Base-by-base conservation (phyloP, 208 protist genomes). In the Wallacemonas sp. region DNA sequence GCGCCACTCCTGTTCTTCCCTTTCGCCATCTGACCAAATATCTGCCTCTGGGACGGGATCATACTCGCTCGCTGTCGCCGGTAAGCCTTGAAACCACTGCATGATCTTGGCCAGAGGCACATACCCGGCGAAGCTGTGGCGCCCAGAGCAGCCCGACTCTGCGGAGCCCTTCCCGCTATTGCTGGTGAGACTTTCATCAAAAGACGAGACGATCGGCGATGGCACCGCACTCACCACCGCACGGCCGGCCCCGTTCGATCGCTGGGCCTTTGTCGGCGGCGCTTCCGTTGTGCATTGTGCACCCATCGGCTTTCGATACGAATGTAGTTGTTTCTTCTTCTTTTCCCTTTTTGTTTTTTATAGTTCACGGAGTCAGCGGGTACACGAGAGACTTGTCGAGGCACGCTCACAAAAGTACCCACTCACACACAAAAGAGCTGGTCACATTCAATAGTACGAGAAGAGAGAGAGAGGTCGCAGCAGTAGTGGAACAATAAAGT, bases 21-120 rank as follows among this genome's bases (percentile, higher is more conserved):
- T 52, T 66, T 74, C 70, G 3, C 74, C 72, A 23, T 87, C 70
- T 5, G 75, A 83, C 44, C 68, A 81, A 11, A 82, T 74, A 2
- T 77, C 62, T 1, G 69, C 27, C 48, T 79, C 77, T 24, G 70
- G 65, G 5, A 85, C 68, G 2, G 68, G 73, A 12, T 48, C 14
- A 0, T 79, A 24, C 47, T 41, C 43, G 3, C 4, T 41, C 2
- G 58, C 62, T n/a, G n/a, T n/a, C 46, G 60, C 62, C 16, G 76
- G 52, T 27, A 90, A 33, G 0, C 26, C 39, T 6, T 64, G 54
- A 2, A 70, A 41, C 78, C 83, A 85, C 11, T 34, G 43, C 56
- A 5, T 38, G n/a, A 87, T 80, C 27, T 65, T 70, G 17, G 49
- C 58, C 27, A 58, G 14, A 33, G 74, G 78, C 38, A 84, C 72